A percentile compares a stretch with the other conserved stretches of the same genome.
Evolutionary conservation across 495 filamentous ascomycete species (phyloP).

Genomic region (Usnea hakonensis): DNA sequence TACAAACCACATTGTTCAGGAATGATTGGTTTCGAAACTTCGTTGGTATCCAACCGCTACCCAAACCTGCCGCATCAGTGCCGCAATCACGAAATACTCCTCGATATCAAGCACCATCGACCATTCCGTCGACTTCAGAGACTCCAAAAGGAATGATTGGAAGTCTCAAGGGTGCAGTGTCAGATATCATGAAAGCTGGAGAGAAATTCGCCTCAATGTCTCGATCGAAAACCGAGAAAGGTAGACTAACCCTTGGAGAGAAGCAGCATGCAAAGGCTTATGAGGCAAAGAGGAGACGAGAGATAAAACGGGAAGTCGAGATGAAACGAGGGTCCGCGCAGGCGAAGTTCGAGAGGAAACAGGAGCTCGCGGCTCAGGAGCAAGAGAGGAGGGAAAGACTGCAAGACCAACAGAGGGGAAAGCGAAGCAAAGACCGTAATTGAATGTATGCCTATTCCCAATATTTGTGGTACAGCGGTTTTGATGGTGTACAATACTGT

Average conservation of each 20-base stretch:
- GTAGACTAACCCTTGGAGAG: constrained; percentile 13
- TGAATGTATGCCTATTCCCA: not conserved
- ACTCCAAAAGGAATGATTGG: constrained; percentile 3
- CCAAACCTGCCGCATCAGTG: not conserved
- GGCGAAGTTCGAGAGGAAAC: not conserved
- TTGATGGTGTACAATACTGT: constrained; percentile 2
- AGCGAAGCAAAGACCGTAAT: not conserved
- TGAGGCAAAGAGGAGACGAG: constrained; percentile 9
- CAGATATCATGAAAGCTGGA: not conserved
- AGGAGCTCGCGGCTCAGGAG: not conserved
- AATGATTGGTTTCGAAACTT: constrained; percentile 39
- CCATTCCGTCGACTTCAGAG: not conserved
- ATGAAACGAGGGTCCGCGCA: not conserved
- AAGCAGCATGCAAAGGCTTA: constrained; percentile 15
- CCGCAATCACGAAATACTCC: not conserved
- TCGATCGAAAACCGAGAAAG: not conserved
- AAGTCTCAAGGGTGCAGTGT: constrained; percentile 1
- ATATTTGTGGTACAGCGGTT: not conserved
- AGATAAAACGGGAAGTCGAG: constrained; percentile 2
- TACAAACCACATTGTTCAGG: constrained; percentile 52
- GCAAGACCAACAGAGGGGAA: not conserved
- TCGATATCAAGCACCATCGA: constrained; percentile 5
- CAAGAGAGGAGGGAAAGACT: not conserved
- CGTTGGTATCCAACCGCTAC: constrained; percentile 46
- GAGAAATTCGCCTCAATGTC: not conserved